phyloP scores from a whole-genome alignment of 164 flowering plant species.

The Echeveria elegans region DNA sequence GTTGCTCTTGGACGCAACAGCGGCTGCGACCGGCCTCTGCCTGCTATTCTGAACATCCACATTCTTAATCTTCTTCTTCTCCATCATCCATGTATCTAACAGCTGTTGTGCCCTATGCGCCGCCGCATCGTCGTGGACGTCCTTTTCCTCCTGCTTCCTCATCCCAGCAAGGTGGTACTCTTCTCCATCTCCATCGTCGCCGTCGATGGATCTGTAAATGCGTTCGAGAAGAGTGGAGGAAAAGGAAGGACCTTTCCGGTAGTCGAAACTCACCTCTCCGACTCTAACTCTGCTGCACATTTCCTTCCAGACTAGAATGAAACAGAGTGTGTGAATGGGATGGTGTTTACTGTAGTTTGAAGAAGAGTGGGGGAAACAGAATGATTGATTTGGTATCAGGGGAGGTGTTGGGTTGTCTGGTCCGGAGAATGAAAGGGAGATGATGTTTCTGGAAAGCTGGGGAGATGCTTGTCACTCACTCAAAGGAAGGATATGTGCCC shows the following conservation, averaged over 20 bases:
- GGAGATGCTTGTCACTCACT: too few relatives aligned
- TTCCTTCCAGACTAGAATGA: neutral
- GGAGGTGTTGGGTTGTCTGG: too few relatives aligned
- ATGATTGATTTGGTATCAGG: too few relatives aligned
- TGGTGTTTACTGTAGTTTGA: too few relatives aligned
- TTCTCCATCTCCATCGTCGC: neutral
- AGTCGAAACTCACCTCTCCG: neutral
- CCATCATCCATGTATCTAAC: neutral
- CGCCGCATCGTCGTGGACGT: neutral
- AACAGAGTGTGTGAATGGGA: too few relatives aligned
- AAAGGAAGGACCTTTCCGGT: constrained; percentile 2
- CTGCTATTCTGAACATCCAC: neutral
- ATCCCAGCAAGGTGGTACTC: too few relatives aligned
- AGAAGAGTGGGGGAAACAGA: too few relatives aligned
- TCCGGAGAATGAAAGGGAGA: too few relatives aligned
- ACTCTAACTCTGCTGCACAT: neutral
- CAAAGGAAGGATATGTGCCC: too few relatives aligned
- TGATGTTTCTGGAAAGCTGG: too few relatives aligned
- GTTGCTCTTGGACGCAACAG: too few relatives aligned
- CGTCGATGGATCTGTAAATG: constrained; percentile 4
- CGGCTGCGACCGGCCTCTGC: neutral
- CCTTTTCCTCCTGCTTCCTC: neutral
- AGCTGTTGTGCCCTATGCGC: too few relatives aligned
- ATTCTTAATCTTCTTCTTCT: neutral
- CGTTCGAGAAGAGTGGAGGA: constrained; percentile 7